phyloP scores from a whole-genome alignment of 164 flowering plant genomes.

The Amborella trichopoda region DNA sequence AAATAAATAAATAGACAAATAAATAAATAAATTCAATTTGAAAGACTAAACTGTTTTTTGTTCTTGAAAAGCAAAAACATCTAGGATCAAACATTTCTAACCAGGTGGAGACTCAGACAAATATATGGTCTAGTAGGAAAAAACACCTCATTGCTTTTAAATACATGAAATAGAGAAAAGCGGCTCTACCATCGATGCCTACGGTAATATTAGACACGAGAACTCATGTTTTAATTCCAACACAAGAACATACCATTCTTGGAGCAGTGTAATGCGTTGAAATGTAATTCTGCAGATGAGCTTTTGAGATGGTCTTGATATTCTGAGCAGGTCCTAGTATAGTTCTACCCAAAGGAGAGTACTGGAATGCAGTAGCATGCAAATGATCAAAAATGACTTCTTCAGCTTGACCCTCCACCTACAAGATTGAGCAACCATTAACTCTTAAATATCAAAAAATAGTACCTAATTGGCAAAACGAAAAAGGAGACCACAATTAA shows the following conservation, averaged over 20 bases:
- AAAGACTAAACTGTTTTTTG: too few relatives aligned
- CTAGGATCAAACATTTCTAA: too few relatives aligned
- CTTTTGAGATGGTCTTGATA: conserved; percentile 59
- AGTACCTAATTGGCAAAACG: too few relatives aligned
- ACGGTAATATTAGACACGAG: not conserved
- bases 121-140: not conserved
- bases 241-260: conserved; percentile 51
- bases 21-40: too few relatives aligned
- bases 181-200: not conserved
- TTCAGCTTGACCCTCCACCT: conserved; percentile 87
- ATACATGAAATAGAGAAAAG: too few relatives aligned
- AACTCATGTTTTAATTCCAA: not conserved
- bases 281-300: conserved; percentile 63
- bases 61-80: too few relatives aligned
- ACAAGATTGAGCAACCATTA: too few relatives aligned
- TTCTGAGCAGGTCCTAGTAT: conserved; percentile 91
- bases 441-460: too few relatives aligned
- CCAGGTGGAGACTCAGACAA: not conserved
- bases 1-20: too few relatives aligned
- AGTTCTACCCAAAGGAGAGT: conserved; percentile 85
- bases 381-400: conserved; percentile 97
- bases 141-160: too few relatives aligned
- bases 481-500: too few relatives aligned
- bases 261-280: conserved; percentile 83
- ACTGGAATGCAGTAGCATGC: conserved; percentile 98